Conservation (phyloP, 257 asterid genomes). For the Misopates orontium region DNA sequence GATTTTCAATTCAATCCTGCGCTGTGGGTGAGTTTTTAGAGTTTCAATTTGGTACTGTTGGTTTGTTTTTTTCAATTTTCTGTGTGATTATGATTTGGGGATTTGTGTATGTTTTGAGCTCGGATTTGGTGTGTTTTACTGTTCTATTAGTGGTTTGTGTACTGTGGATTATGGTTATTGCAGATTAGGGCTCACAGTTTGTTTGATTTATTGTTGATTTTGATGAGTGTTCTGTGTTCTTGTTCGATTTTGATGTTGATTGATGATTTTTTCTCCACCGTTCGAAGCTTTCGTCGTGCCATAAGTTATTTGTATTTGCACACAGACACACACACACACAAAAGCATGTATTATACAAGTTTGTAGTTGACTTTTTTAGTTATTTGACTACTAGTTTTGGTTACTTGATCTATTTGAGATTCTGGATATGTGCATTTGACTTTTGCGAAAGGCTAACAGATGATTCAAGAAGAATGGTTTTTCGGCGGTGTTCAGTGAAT, state of each 20-base stretch:
- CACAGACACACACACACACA: background rate
- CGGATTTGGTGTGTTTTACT: conserved; percentile 14
- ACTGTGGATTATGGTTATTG: background rate
- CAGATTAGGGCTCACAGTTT: too few relatives aligned
- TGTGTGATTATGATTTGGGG: background rate
- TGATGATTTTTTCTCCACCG: conserved; percentile 8
- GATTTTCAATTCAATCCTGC: conserved; percentile 1
- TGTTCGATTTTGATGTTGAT: conserved; percentile 7
- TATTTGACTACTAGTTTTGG: too few relatives aligned
- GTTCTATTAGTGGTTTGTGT: conserved; percentile 24
- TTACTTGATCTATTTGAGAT: background rate
- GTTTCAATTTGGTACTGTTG: background rate
- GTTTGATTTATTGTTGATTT: background rate
- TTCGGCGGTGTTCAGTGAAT: background rate
- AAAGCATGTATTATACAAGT: background rate
- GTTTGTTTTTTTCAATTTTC: background rate
- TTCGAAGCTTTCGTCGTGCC: background rate
- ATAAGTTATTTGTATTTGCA: background rate
- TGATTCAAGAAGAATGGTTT: background rate
- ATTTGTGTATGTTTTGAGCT: conserved; percentile 9
- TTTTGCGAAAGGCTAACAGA: background rate
- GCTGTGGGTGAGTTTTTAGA: conserved; percentile 17
- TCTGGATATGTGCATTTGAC: background rate
- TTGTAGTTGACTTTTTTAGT: background rate
- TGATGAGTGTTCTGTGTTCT: background rate